phyloP scores from a whole-genome alignment of 768 basidiomycete genomes.

The Mycena pura region DNA sequence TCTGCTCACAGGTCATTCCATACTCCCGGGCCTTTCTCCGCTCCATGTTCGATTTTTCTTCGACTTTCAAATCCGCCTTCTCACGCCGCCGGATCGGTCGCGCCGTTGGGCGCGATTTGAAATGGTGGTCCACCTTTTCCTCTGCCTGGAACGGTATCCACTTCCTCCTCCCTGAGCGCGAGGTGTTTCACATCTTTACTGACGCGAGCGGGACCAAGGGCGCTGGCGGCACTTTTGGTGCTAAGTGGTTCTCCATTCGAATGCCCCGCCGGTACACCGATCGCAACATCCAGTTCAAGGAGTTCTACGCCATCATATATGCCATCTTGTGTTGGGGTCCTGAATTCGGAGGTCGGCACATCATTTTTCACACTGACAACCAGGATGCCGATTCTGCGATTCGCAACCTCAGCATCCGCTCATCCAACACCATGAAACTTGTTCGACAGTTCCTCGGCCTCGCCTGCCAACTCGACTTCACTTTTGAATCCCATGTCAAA shows the following conservation, averaged over 20 bases:
- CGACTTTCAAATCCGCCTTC: constrained; percentile 29
- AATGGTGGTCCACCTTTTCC: constrained; percentile 39
- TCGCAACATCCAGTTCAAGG: constrained; percentile 41
- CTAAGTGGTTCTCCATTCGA: constrained; percentile 32
- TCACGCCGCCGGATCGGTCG: constrained; percentile 29
- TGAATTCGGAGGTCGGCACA: constrained; percentile 25
- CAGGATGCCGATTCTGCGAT: too few relatives aligned
- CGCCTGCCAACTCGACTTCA: constrained; percentile 3
- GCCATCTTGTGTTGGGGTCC: constrained; percentile 36
- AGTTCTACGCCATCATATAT: constrained; percentile 37
- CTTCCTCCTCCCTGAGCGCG: constrained; percentile 12
- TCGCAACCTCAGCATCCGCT: too few relatives aligned
- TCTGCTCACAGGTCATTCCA: constrained; percentile 42
- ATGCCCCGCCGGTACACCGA: constrained; percentile 29
- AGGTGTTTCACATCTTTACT: constrained; percentile 30
- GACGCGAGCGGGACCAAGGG: too few relatives aligned
- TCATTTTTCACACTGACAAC: constrained; percentile 39
- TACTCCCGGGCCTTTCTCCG: constrained; percentile 34
- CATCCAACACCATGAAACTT: too few relatives aligned
- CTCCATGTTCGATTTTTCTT: constrained; percentile 36
- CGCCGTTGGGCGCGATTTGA: constrained; percentile 26
- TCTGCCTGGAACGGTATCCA: constrained; percentile 37
- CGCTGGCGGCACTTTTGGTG: constrained; percentile 31
- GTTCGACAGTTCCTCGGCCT: background rate
- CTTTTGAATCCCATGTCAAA: constrained; percentile 5